These are phyloP conservation scores for Penicillium salamii DNA, from an alignment of 495 filamentous ascomycete genomes.

Conservation along the genomic window DNA sequence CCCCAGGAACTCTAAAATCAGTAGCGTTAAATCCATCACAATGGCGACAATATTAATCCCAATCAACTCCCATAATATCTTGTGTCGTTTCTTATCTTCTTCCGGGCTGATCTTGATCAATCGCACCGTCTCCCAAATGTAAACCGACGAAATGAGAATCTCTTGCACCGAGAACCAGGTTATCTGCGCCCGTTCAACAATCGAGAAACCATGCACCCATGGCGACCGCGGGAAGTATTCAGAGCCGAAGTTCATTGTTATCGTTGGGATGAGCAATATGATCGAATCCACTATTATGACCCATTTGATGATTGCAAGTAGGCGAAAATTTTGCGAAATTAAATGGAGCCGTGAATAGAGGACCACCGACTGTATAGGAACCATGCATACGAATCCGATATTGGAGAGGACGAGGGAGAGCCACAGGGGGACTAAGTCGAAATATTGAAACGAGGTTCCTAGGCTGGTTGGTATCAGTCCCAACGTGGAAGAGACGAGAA, in stretches of 20 bases:
- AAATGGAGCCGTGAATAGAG: conserved; percentile 50
- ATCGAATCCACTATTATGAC: conserved; percentile 41
- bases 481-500: conserved; percentile 28
- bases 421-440: conserved; percentile 26
- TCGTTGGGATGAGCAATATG: conserved; percentile 42
- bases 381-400: conserved; percentile 47
- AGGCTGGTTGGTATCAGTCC: conserved; percentile 37
- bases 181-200: conserved; percentile 50
- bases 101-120: conserved; percentile 28
- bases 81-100: conserved; percentile 28
- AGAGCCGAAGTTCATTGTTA: conserved; percentile 42
- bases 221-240: neutral
- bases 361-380: conserved; percentile 49
- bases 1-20: conserved; percentile 45
- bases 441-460: conserved; percentile 46
- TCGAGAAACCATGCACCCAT: conserved; percentile 42
- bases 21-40: conserved; percentile 41
- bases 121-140: conserved; percentile 42
- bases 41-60: conserved; percentile 43
- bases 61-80: conserved; percentile 41
- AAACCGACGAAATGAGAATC: conserved; percentile 46
- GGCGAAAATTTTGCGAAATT: conserved; percentile 35
- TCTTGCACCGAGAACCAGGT: conserved; percentile 52
- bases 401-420: conserved; percentile 41
- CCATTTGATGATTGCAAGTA: conserved; percentile 36